These are phyloP conservation scores for Fusarium sp. DNA, from an alignment of 2,329 filamentous ascomycete genomes.

Conservation along the genomic window DNA sequence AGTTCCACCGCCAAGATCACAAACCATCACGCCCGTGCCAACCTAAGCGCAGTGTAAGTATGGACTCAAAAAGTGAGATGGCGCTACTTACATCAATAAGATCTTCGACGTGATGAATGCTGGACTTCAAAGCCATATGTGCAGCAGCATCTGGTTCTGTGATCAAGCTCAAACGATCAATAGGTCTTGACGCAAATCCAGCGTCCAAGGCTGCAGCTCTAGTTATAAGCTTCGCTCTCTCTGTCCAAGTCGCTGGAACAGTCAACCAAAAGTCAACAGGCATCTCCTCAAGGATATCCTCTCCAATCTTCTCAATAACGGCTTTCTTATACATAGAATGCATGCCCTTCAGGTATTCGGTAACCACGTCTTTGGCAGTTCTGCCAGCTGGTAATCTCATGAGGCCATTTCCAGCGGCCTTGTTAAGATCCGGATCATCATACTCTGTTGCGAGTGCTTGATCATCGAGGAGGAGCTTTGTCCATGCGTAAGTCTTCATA, in stretches of 20 bases:
- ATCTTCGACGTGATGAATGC: neutral
- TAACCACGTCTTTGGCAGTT: neutral
- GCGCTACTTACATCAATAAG: neutral
- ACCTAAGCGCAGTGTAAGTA: neutral
- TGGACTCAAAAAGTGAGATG: neutral
- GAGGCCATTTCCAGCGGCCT: neutral
- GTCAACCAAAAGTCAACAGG: neutral
- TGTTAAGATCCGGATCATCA: neutral
- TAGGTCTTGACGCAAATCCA: neutral
- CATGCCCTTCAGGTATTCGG: neutral
- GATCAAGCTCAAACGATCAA: neutral
- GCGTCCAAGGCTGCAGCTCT: neutral
- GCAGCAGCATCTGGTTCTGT: neutral
- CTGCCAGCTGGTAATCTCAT: neutral
- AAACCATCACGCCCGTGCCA: neutral
- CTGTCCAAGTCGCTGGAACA: neutral
- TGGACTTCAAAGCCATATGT: neutral
- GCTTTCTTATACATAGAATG: neutral
- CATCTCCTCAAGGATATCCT: neutral
- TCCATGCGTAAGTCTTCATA: neutral
- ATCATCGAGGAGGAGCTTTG: neutral
- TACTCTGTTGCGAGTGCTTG: neutral
- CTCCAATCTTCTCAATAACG: accelerated
- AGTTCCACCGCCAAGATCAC: neutral
- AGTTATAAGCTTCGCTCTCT: neutral